Evolutionary conservation across 768 basidiomycete species (phyloP), one percentile per base, ranked within the genome.

Genomic region (Boletus bicolor): DNA sequence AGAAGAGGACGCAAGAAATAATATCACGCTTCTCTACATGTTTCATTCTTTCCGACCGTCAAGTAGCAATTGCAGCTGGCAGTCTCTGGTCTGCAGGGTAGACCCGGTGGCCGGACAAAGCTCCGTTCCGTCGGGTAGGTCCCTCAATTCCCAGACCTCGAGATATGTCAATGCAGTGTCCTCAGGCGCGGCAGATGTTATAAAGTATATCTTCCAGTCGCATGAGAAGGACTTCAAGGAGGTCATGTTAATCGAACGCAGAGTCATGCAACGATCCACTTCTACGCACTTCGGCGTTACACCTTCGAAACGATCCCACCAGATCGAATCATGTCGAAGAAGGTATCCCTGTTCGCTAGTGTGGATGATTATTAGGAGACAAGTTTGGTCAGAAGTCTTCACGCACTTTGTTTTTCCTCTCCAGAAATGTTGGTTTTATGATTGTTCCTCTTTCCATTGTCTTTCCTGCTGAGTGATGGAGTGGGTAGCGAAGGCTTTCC

Each of bases 241-340:
- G 15, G 21, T 19, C n/a, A 26, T 36, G 34, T 35, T 24, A 44
- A 37, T 47, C 28, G 10, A 21, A 14, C 41, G 32, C 46, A 30
- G 34, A 32, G 30, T 12, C 14, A 56, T 35, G 19, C 21, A 21
- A 51, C 44, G 41, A 11, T 19, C 19, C 28, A n/a, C 26, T 36
- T 34, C 44, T 35, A 42, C 19, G n/a, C 39, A 36, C 34, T 8
- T 49, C 21, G 8, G 32, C 12, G 15, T 46, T 74, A 89, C 49
- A 74, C 73, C 68, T 83, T 91, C 19, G 90, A 87, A 39, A 93
- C 91, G 38, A 91, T 73, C 5, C 87, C 86, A 43, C 91, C 91
- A 41, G 88, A 85, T 54, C 86, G 81, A 63, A 93, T 91, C 79
- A 91, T 85, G 61, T 90, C 82, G 66, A 93, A 83, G 71, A 93